phyloP scores from a whole-genome alignment of 345 rosid genomes.

The Salix exigua region DNA sequence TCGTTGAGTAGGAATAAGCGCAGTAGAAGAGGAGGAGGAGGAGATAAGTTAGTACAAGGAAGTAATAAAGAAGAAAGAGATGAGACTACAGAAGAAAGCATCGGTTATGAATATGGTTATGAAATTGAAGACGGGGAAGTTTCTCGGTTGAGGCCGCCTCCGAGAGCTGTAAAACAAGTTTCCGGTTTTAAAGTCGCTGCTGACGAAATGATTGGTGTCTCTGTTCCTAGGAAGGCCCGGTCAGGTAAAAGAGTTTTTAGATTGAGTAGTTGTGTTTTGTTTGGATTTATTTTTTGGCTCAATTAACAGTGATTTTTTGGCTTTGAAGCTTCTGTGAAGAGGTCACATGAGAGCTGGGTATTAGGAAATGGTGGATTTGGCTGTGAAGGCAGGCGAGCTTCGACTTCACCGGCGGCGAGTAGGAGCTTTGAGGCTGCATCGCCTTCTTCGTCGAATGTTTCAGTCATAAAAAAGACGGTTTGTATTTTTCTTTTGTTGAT shows the following conservation, averaged over 20 bases:
- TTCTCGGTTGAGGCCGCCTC: neutral
- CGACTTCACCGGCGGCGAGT: conserved; percentile 47
- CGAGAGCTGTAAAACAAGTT: conserved; percentile 6
- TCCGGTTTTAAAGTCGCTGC: conserved; percentile 20
- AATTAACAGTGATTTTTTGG: neutral
- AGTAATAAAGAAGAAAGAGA: conserved; percentile 32
- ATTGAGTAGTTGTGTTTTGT: neutral
- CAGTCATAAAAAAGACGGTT: conserved; percentile 48
- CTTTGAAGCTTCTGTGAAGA: conserved; percentile 46
- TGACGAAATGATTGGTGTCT: conserved; percentile 49
- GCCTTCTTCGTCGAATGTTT: conserved; percentile 42
- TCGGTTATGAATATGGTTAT: conserved; percentile 32
- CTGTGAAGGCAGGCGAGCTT: conserved; percentile 27
- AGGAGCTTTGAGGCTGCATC: conserved; percentile 34
- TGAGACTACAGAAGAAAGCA: conserved; percentile 41
- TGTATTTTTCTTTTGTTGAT: neutral
- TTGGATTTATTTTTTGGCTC: neutral
- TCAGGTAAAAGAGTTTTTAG: conserved; percentile 33
- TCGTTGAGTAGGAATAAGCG: conserved; percentile 41
- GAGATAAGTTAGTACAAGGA: conserved; percentile 5
- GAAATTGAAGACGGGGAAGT: neutral
- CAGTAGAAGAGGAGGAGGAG: conserved; percentile 34
- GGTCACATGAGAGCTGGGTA: conserved; percentile 49
- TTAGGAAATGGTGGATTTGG: conserved; percentile 41
- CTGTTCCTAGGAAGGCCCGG: conserved; percentile 65